phyloP scores from a whole-genome alignment of 805 yeast species.

The Sugiyamaella lignohabitans region DNA sequence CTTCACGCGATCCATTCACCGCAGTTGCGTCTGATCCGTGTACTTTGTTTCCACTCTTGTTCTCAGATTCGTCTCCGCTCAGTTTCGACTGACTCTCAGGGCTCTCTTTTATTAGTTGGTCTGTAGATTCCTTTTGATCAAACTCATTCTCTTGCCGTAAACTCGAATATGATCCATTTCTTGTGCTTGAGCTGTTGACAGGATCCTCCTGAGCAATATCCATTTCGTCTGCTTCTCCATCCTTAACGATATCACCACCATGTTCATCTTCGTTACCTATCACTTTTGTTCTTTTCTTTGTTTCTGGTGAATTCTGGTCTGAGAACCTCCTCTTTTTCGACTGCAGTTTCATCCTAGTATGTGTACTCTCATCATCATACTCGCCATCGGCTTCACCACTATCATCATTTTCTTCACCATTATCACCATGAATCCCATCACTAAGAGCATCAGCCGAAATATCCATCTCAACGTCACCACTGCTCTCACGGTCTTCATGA shows the following conservation, averaged over 20 bases:
- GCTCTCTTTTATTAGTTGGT: not conserved
- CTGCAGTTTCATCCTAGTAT: slow-evolving; percentile 7
- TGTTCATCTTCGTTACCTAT: not conserved
- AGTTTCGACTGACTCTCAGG: not conserved
- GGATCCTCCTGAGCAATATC: not conserved
- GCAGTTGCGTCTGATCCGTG: not conserved
- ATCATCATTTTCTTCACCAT: slow-evolving; percentile 11
- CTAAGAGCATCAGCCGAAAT: slow-evolving; percentile 16
- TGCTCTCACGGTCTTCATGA: not conserved
- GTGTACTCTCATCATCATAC: slow-evolving; percentile 21
- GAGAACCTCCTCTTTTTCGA: not conserved
- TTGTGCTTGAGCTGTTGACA: not conserved
- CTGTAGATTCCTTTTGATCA: not conserved
- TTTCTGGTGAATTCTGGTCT: not conserved
- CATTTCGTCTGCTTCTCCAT: not conserved
- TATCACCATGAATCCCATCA: slow-evolving; percentile 25
- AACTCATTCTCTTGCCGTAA: not conserved
- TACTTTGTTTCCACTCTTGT: not conserved
- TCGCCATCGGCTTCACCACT: slow-evolving; percentile 26
- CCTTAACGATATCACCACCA: not conserved
- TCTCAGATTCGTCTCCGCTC: not conserved
- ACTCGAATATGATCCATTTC: not conserved
- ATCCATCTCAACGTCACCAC: not conserved
- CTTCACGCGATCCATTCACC: not conserved
- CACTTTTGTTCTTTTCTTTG: slow-evolving; percentile 3